These are phyloP conservation scores for Torrubiella hemipterigena DNA, from an alignment of 2,329 filamentous ascomycete genomes.

Conservation along the genomic window DNA sequence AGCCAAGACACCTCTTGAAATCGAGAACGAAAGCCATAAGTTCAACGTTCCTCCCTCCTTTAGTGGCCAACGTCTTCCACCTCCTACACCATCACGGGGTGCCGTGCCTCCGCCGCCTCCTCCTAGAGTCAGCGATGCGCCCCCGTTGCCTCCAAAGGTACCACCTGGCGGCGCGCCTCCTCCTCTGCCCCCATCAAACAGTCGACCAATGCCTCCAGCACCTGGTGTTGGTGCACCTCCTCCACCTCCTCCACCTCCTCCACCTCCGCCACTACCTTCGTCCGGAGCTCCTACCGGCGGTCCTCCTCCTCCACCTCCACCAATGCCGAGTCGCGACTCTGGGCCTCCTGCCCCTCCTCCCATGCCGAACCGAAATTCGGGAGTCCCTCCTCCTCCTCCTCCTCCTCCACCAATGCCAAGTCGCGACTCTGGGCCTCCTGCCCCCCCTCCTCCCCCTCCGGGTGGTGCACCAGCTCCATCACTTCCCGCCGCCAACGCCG, in stretches of 20 bases:
- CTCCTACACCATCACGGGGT: slow-evolving; percentile 62
- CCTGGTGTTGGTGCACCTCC: slow-evolving; percentile 28
- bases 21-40: slow-evolving; percentile 39
- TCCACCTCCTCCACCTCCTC: slow-evolving; percentile 23
- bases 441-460: slow-evolving; percentile 45
- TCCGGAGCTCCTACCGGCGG: slow-evolving; percentile 27
- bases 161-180: slow-evolving; percentile 14
- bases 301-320: slow-evolving; percentile 35
- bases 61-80: slow-evolving; percentile 55
- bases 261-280: no score
- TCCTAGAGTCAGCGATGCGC: slow-evolving; percentile 31
- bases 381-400: slow-evolving; percentile 23
- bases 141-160: slow-evolving; percentile 36
- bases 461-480: slow-evolving; percentile 38
- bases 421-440: slow-evolving; percentile 31
- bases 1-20: slow-evolving; percentile 58
- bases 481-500: slow-evolving; percentile 27
- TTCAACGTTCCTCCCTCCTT: slow-evolving; percentile 78
- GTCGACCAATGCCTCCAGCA: slow-evolving; percentile 40
- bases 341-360: slow-evolving; percentile 14
- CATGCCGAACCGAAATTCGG: no score
- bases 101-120: slow-evolving; percentile 65
- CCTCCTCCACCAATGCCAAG: slow-evolving; percentile 27
- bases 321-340: slow-evolving; percentile 19
- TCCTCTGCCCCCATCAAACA: slow-evolving; percentile 37